Evolutionary conservation across 192 early-diverging fungal genomes (phyloP).

Genomic region (Linnemannia zychae): DNA sequence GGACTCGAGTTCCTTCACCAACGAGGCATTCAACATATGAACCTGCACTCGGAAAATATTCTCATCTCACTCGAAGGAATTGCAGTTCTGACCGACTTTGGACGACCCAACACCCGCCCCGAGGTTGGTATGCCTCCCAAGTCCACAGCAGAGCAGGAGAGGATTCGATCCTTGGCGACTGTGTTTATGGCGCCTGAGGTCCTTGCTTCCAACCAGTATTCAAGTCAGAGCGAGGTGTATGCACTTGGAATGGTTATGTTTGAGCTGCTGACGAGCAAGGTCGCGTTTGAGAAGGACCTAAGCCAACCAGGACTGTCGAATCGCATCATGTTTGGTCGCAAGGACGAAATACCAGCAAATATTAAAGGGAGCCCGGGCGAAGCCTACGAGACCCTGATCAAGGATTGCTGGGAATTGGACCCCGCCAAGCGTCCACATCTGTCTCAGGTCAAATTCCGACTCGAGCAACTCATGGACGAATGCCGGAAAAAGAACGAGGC

Average conservation of each 20-base stretch:
- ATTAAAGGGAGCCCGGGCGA: conserved; percentile 37
- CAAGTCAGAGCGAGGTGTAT: conserved; percentile 45
- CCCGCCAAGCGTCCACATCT: conserved; percentile 45
- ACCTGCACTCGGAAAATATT: conserved; percentile 47
- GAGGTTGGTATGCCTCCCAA: conserved; percentile 49
- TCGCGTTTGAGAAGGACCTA: conserved; percentile 44
- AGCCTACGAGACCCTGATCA: conserved; percentile 41
- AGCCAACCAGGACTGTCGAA: conserved; percentile 39
- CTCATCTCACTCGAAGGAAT: conserved; percentile 37
- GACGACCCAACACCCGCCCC: conserved; percentile 31
- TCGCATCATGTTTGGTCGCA: conserved; percentile 50
- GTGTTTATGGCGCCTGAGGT: conserved; percentile 52
- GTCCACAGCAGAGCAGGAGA: conserved; percentile 29
- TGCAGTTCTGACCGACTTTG: conserved; percentile 43
- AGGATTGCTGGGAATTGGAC: conserved; percentile 47
- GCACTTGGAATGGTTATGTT: conserved; percentile 56
- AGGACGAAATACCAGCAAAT: conserved; percentile 37
- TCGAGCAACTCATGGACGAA: conserved; percentile 44
- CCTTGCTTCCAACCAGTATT: conserved; percentile 37
- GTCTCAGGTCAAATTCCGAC: conserved; percentile 35
- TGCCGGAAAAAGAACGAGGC: conserved; percentile 20
- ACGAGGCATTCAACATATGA: conserved; percentile 39
- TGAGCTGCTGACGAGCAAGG: conserved; percentile 41
- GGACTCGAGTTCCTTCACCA: conserved; percentile 50
- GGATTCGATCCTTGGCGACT: conserved; percentile 29